Percentiles rank a stretch among this genome's conserved stretches.
Conservation (phyloP, 2,329 filamentous ascomycete species). For the Neonectria faginata region DNA sequence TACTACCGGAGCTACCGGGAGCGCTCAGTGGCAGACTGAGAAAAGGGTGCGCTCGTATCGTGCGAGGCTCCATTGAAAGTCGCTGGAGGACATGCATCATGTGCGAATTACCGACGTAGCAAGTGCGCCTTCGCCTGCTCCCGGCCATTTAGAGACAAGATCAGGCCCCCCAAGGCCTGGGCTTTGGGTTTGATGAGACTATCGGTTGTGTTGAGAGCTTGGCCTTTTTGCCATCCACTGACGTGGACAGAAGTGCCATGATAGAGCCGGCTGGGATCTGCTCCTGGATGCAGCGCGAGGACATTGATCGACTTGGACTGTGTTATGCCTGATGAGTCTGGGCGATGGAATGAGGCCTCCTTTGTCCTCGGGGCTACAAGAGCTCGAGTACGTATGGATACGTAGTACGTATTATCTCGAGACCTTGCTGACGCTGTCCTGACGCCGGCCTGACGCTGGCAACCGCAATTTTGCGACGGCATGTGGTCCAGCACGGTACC, state of each 20-base stretch:
- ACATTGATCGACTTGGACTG: constrained; percentile 7
- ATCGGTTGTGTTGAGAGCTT: constrained; percentile 21
- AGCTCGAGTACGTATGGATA: not conserved
- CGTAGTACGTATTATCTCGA: not conserved
- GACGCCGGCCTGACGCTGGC: constrained; percentile 15
- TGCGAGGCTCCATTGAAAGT: constrained; percentile 20
- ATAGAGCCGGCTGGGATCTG: constrained; percentile 3
- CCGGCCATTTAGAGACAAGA: constrained; percentile 12
- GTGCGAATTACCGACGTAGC: constrained; percentile 25
- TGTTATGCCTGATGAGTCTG: constrained; percentile 3
- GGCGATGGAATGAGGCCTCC: constrained; percentile 18
- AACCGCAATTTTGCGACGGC: constrained; percentile 15
- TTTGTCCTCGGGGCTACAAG: not conserved
- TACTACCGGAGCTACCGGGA: constrained; percentile 23
- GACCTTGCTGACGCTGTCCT: constrained; percentile 10
- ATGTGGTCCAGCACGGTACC: constrained; percentile 12
- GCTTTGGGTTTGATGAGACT: constrained; percentile 17
- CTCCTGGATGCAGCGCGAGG: constrained; percentile 10
- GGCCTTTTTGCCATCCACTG: constrained; percentile 18
- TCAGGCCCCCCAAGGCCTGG: constrained; percentile 13
- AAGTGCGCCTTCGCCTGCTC: constrained; percentile 23
- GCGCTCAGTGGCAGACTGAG: constrained; percentile 5
- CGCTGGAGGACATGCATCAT: constrained; percentile 20
- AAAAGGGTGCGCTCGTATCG: constrained; percentile 23
- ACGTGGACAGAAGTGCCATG: constrained; percentile 22